A percentile compares a stretch with the other conserved stretches of the same genome.
phyloP scores from a whole-genome alignment of 768 basidiomycete genomes.

The Suillus subaureus region DNA sequence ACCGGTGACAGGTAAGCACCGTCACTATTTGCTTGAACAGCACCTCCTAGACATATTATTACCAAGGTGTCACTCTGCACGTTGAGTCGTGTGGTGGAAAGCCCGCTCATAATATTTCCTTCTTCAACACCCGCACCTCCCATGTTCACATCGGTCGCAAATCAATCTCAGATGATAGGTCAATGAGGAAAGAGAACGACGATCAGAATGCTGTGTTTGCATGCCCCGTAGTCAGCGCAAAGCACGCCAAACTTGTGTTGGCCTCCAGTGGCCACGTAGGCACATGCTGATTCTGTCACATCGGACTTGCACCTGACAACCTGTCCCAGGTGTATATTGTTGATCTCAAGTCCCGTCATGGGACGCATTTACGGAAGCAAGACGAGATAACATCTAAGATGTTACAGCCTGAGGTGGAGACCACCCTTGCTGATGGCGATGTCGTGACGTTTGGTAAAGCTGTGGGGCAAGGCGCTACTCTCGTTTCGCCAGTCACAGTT shows the following conservation, averaged over 20 bases:
- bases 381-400: conserved; percentile 50
- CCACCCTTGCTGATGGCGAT: conserved; percentile 65
- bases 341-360: conserved; percentile 76
- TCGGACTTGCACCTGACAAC: conserved; percentile 21
- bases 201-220: conserved; percentile 61
- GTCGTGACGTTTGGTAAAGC: conserved; percentile 76
- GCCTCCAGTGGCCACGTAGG: conserved; percentile 70
- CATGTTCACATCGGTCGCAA: conserved; percentile 71
- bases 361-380: conserved; percentile 63
- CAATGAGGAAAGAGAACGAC: conserved; percentile 41
- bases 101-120: conserved; percentile 49
- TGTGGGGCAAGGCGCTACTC: conserved; percentile 62
- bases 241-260: conserved; percentile 77
- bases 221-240: conserved; percentile 79
- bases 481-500: conserved; percentile 64
- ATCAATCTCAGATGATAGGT: conserved; percentile 48
- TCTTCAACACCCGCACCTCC: conserved; percentile 50
- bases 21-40: conserved; percentile 14
- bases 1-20: conserved; percentile 48
- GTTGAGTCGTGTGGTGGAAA: conserved; percentile 54
- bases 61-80: conserved; percentile 58
- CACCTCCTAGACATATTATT: conserved; percentile 18
- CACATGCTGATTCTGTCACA: conserved; percentile 17
- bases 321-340: conserved; percentile 61
- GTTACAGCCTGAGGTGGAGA: conserved; percentile 58